phyloP scores from a whole-genome alignment of 352 stramenopile species.

The Phytopythium kandeliae region DNA sequence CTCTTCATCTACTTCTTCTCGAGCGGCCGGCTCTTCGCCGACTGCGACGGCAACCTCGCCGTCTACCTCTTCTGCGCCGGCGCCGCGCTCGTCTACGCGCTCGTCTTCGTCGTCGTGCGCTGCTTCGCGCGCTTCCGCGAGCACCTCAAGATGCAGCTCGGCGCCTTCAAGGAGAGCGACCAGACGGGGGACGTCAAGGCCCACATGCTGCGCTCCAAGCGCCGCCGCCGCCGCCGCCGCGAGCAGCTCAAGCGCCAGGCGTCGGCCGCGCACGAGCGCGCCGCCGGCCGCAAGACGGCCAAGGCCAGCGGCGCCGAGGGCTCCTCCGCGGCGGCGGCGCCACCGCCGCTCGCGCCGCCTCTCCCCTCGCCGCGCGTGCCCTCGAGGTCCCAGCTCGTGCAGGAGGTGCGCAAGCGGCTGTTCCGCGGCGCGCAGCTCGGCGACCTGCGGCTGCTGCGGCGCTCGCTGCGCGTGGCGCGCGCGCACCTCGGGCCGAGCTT shows the following conservation, averaged over 20 bases:
- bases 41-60: constrained; percentile 32
- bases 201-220: constrained; percentile 55
- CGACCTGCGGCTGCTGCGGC: constrained; percentile 51
- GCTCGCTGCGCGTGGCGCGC: constrained; percentile 49
- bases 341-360: constrained; percentile 5
- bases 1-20: constrained; percentile 54
- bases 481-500: constrained; percentile 47
- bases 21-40: constrained; percentile 46
- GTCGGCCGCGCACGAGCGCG: not conserved
- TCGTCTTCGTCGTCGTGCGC: constrained; percentile 60
- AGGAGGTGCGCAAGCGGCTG: constrained; percentile 60
- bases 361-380: constrained; percentile 5
- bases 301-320: not conserved
- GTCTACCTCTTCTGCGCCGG: constrained; percentile 44
- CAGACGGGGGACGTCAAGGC: constrained; percentile 76
- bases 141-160: constrained; percentile 82
- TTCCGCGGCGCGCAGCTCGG: constrained; percentile 70
- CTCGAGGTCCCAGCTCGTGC: constrained; percentile 26
- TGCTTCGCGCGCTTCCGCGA: constrained; percentile 77
- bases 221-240: constrained; percentile 32
- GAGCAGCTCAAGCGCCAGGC: constrained; percentile 21
- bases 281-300: not conserved
- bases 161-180: constrained; percentile 75
- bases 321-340: not conserved
- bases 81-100: constrained; percentile 44